Evolutionary conservation across 2,329 filamentous ascomycete species (phyloP).

Genomic region (Colletotrichum zoysiae): DNA sequence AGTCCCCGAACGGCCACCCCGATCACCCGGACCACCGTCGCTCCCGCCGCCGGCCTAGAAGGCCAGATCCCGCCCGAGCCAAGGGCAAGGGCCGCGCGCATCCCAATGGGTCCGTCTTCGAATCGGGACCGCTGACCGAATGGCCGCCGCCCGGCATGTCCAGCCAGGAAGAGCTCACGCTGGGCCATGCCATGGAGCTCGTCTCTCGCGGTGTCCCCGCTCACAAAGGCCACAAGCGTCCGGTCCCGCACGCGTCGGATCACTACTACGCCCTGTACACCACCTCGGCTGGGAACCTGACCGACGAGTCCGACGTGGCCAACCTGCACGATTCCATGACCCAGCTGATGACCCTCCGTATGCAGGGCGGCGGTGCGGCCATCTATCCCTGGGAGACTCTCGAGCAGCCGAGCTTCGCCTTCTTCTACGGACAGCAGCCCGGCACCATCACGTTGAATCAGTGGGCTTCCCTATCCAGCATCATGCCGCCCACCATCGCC

Average conservation of each 20-base stretch:
- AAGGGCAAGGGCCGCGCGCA: conserved; percentile 57
- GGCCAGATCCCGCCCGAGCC: conserved; percentile 52
- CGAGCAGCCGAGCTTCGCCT: conserved; percentile 79
- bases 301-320: conserved; percentile 60
- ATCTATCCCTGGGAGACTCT: conserved; percentile 75
- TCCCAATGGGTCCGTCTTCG: conserved; percentile 48
- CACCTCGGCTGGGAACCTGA: conserved; percentile 61
- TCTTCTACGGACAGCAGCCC: conserved; percentile 73
- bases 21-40: conserved; percentile 34
- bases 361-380: conserved; percentile 57
- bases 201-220: conserved; percentile 70
- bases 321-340: conserved; percentile 68
- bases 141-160: conserved; percentile 70
- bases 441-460: conserved; percentile 80
- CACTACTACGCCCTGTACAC: conserved; percentile 69
- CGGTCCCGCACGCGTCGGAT: conserved; percentile 67
- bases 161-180: conserved; percentile 62
- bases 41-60: conserved; percentile 58
- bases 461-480: conserved; percentile 72
- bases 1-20: conserved; percentile 31
- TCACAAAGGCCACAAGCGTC: conserved; percentile 66
- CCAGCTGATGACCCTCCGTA: conserved; percentile 68
- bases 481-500: conserved; percentile 66
- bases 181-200: conserved; percentile 67
- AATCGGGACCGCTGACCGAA: conserved; percentile 57